Percentiles rank a stretch among this genome's conserved stretches.
These are phyloP conservation scores for Solanum arcanum DNA, from an alignment of 257 asterid genomes.

Conservation along the genomic window DNA sequence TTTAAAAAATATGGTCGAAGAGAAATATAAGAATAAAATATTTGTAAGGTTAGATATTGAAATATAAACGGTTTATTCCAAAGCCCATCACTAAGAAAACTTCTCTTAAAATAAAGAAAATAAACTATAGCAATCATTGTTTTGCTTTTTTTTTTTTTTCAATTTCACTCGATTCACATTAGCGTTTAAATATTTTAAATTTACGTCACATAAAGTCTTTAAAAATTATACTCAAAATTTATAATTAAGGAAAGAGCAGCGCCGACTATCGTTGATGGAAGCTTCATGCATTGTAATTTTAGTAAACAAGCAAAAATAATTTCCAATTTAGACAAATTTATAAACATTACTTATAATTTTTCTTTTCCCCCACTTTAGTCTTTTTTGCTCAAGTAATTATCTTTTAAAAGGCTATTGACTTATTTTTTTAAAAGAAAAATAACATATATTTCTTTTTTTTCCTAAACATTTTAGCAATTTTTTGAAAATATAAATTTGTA, in stretches of 20 bases:
- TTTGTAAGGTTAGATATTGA: not conserved
- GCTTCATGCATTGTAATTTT: not conserved
- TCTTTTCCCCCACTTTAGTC: not conserved
- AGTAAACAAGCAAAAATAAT: not conserved
- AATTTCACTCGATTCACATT: too few species aligned
- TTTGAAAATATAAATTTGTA: not conserved
- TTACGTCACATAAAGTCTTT: rapidly evolving
- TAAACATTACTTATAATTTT: not conserved
- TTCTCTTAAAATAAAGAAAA: not conserved
- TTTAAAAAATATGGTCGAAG: too few species aligned
- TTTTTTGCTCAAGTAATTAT: not conserved
- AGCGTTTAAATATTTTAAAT: too few species aligned
- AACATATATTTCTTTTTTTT: too few species aligned
- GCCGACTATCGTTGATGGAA: not conserved
- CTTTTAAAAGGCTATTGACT: not conserved
- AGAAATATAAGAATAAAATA: not conserved
- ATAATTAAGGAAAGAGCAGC: too few species aligned
- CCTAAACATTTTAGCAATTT: not conserved
- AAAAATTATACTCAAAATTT: not conserved
- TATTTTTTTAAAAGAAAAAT: not conserved
- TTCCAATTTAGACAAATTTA: not conserved
- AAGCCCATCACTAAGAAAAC: not conserved
- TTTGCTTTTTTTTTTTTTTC: not conserved
- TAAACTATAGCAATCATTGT: not conserved
- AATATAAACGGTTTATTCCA: not conserved